Percentiles rank a stretch among this genome's conserved stretches.
Evolutionary conservation across 1,284 basidiomycete genomes (phyloP).

Genomic region (Caloboletus firmus): DNA sequence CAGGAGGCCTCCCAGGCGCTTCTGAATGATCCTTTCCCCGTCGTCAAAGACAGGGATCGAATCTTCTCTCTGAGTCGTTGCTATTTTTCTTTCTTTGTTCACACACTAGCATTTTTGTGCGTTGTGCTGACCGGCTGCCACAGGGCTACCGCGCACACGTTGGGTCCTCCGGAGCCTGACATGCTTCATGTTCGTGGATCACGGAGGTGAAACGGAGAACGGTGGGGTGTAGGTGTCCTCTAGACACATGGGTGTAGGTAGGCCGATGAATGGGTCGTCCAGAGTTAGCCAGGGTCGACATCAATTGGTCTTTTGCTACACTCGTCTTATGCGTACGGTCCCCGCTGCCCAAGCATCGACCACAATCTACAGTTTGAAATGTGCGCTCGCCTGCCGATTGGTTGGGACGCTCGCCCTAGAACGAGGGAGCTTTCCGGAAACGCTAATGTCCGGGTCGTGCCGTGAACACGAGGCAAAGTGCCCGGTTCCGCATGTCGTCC

Average conservation of each 20-base stretch:
- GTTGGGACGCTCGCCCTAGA: conserved; percentile 19
- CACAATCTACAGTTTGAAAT: neutral
- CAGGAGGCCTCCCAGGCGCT: conserved; percentile 32
- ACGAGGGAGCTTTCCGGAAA: conserved; percentile 6
- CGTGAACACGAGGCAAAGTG: conserved; percentile 31
- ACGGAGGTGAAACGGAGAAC: neutral
- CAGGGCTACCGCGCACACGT: conserved; percentile 1
- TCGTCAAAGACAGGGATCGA: conserved; percentile 10
- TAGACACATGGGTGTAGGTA: neutral
- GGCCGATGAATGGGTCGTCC: neutral
- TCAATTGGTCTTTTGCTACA: neutral
- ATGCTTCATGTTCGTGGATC: conserved; percentile 1
- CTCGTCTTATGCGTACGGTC: neutral
- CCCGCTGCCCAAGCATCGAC: conserved; percentile 6
- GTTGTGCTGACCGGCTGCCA: conserved; percentile 16
- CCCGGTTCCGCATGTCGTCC: conserved; percentile 28
- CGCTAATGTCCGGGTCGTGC: conserved; percentile 14
- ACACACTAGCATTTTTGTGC: neutral
- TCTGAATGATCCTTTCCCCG: conserved; percentile 24
- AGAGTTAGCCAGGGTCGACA: neutral
- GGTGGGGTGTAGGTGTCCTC: neutral
- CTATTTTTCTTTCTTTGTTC: neutral
- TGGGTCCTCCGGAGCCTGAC: neutral
- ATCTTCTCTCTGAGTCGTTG: conserved; percentile 37
- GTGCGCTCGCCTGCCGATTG: neutral